Base-by-base conservation (phyloP, 2,329 filamentous ascomycete genomes). In the Claviceps sp. region DNA sequence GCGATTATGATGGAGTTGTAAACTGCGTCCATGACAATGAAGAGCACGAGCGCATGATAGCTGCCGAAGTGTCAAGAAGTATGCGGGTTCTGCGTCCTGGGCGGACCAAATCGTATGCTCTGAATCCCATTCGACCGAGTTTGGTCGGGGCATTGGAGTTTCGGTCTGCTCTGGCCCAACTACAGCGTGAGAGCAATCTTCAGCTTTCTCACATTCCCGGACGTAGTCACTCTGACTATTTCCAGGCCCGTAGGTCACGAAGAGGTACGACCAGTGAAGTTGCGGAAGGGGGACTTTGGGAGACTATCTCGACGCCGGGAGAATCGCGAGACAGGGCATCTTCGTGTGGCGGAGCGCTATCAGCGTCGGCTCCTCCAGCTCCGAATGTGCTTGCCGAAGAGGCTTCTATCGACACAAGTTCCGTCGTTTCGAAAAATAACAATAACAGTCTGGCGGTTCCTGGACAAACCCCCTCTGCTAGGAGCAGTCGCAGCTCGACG, bases 61-160 rank as follows among this genome's bases (percentile, higher is more conserved):
- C 81, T 41, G 89, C 89, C 19, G 90, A 97, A 66, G 80, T 98
- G 63, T 84, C 85, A 41, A 93, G 84, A 65, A 95, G 89, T 65
- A 98, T 98, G 93, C 85, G 91, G 52, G 76, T 97, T 30, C 82
- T 82, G 58, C 80, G 89, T 22, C 81, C 87, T 2, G 53, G 50
- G 5, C 45, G 78, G 82, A 56, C 81, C 85, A 58, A 84, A 84
- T 57, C 89, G 88, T 2, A 55, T 37, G 50, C 39, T 16, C 78
- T 90, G 55, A 91, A 84, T 6, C 86, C 89, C 0, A 96, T 98
- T 56, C 79, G 93, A 44, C 91, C 93, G 1, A 97, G 93, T 71
- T 72, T 98, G 47, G 85, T 98, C 3, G 93, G 93, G 44, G 93
- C 88, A 8, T 73, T 98, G 53, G 93, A 98, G 68, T 98, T 98